Evolutionary conservation across 192 early-diverging fungal species (phyloP), one percentile per base, ranked within the genome.

Genomic region (Entrophospora sp.): DNA sequence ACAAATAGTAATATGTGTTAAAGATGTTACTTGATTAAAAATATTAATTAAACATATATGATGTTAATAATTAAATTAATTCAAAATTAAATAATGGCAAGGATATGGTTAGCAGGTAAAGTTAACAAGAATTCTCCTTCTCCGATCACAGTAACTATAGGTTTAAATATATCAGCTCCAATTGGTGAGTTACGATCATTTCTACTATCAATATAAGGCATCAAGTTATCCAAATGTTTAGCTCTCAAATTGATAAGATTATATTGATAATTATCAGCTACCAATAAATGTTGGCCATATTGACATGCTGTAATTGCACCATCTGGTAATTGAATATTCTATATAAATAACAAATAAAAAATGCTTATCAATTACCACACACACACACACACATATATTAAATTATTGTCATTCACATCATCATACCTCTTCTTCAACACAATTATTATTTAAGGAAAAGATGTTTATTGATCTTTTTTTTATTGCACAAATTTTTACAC

Each of bases 51-150:
- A n/a, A n/a, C n/a, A n/a, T n/a, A n/a, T n/a, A n/a, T n/a, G n/a
- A n/a, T n/a, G n/a, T n/a, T n/a, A n/a, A n/a, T n/a, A n/a, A n/a
- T n/a, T n/a, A n/a, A n/a, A n/a, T n/a, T n/a, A n/a, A n/a, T n/a
- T n/a, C n/a, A n/a, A n/a, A n/a, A 38, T 48, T 32, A 40, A 49
- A 31, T 27, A 57, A 48, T 20, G 12, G 30, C 13, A 72, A 73
- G 71, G 71, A 69, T 73, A 69, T 73, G 73, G 69, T 60, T 37
- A 18, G 51, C 66, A 5, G 74, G 80, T 34, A 81, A 82, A 7
- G 83, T 87, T 5, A 93, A 69, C 49, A 93, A 66, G 65, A 89
- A 93, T 68, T 93, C 91, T 43, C 76, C 77, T 20, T 80, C 72
- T 20, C 69, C 74, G 20, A 89, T 77, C 1, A 81, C 78, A 4